Evolutionary conservation across 371 early-diverging fungal genomes (phyloP).

Genomic region (Syncephalastrum sp.): DNA sequence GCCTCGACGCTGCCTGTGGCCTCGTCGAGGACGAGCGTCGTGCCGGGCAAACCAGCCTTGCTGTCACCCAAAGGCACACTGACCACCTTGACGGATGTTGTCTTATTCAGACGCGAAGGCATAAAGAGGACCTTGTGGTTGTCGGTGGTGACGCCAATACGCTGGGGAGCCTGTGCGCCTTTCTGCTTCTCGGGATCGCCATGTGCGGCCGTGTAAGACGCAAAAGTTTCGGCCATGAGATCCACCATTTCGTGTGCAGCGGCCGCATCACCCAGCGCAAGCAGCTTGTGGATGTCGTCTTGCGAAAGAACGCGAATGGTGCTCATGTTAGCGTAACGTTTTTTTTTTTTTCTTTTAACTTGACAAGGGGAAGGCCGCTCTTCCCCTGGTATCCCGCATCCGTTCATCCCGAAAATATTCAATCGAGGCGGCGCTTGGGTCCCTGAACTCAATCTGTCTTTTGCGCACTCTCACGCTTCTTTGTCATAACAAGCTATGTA

Average conservation of each 20-base stretch:
- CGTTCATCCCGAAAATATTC: too few species aligned
- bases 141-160: slow-evolving; percentile 41
- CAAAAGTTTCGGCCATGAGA: slow-evolving; percentile 39
- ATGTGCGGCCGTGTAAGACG: slow-evolving; percentile 27
- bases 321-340: not conserved
- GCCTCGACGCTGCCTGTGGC: slow-evolving; percentile 47
- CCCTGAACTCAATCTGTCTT: too few species aligned
- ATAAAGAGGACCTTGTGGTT: slow-evolving; percentile 53
- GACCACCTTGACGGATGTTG: slow-evolving; percentile 60
- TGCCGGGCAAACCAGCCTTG: slow-evolving; percentile 51
- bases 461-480: too few species aligned
- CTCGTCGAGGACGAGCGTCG: slow-evolving; percentile 55
- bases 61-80: slow-evolving; percentile 51
- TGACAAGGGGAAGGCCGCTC: not conserved
- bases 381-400: too few species aligned
- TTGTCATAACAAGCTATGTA: too few species aligned
- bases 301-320: slow-evolving; percentile 34
- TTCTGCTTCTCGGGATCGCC: slow-evolving; percentile 17
- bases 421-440: too few species aligned
- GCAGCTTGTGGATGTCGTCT: slow-evolving; percentile 23
- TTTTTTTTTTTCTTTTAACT: too few species aligned
- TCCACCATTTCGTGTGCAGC: slow-evolving; percentile 31
- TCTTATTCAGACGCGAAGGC: slow-evolving; percentile 55
- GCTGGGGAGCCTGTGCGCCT: slow-evolving; percentile 53
- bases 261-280: slow-evolving; percentile 19